Conservation (phyloP, 2,329 filamentous ascomycete species). For the Fusarium marasasianum region DNA sequence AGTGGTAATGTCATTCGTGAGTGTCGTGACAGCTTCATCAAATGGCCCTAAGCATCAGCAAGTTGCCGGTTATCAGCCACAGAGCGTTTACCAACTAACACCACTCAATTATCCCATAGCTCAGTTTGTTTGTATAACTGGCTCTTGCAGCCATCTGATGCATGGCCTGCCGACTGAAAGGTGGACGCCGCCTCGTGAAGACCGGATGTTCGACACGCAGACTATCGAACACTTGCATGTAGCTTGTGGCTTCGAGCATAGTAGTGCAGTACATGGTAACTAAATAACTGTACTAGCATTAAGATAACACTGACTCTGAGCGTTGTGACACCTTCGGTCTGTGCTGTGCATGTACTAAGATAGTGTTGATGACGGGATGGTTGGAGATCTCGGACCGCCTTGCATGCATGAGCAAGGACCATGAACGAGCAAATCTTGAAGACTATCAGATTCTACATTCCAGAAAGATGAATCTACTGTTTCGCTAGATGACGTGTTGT, state of each 20-base stretch:
- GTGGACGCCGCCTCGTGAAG: not conserved
- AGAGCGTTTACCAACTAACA: no score
- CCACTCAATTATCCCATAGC: not conserved
- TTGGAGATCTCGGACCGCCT: not conserved
- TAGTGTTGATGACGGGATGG: not conserved
- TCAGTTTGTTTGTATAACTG: no score
- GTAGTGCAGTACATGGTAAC: not conserved
- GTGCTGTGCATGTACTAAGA: slow-evolving; percentile 3
- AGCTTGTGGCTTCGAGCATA: not conserved
- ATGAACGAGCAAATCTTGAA: not conserved
- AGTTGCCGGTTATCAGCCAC: not conserved
- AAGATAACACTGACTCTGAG: not conserved
- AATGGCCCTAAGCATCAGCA: not conserved
- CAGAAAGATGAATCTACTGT: accelerated
- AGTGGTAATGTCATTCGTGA: not conserved
- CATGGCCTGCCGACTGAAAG: not conserved
- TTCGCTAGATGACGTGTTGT: not conserved
- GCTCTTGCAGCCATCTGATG: not conserved
- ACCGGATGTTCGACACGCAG: no score
- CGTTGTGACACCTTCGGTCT: not conserved
- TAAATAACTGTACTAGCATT: no score
- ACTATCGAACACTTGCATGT: not conserved
- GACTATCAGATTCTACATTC: not conserved
- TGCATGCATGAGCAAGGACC: not conserved
- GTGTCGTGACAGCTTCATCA: not conserved